Base-by-base conservation (phyloP, 306 rosid genomes). In the Sicyos baderoa region DNA sequence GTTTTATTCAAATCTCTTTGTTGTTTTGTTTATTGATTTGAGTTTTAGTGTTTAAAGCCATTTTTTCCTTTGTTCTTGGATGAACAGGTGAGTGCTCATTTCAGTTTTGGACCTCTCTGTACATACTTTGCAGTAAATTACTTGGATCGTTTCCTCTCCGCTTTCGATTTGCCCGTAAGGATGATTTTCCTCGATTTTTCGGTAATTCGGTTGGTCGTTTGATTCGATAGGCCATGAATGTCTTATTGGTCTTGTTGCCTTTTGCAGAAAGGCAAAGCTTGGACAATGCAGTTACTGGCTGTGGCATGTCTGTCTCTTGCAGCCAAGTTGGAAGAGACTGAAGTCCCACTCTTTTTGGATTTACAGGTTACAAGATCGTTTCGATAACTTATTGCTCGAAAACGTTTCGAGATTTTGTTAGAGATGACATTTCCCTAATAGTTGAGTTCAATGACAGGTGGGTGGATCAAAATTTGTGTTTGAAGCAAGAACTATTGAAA, bases 241-340 rank as follows among this genome's bases (percentile, higher is more conserved):
- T 48, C 53, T 72, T 59, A 47, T 58, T 72, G 44, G 8, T 10
- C 1, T 40, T 40, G 11, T 7, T 19, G 66, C 57, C 55, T 45
- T 47, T 70, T 15, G 35, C 81, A 90, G 95, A 84, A 86, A 77
- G 84, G 86, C 49, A 86, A 83, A 75, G 83, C 86, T 81, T 94
- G 99, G 99, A 84, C 99, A 64, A 84, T 88, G 91, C 97, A 90
- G 76, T 79, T 94, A 83, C 54, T 90, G 85, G 95, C 96, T 11
- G 95, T 90, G 79, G 89, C 97, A 1, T 90, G 99, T 60, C 59
- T 94, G 76, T 88, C 97, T 37, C 83, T 94, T 25, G 97, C 97
- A 7, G 96, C 97, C 71, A 94, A 94, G 83, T 44, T 88, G 73
- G 99, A 94, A 35, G 99, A 90, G 84, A 86, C 89, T 55, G 82